These are phyloP conservation scores for Vitis hybrid DNA, from an alignment of 177 flowering plant species.

Conservation along the genomic window DNA sequence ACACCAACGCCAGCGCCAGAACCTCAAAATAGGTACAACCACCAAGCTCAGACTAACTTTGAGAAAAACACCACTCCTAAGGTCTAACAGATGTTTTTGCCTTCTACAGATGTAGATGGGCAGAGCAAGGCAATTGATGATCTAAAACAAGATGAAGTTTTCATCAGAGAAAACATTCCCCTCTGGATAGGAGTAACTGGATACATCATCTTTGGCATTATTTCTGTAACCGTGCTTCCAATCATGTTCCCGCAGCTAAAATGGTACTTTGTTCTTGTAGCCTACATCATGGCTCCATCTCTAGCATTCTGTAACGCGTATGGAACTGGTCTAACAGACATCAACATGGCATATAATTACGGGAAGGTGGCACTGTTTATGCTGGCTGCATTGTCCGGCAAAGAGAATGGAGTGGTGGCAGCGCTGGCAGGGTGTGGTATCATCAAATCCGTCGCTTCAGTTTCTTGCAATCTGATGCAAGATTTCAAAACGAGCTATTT, in stretches of 20 bases:
- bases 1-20: conserved; percentile 2
- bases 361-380: conserved; percentile 25
- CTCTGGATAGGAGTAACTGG: conserved; percentile 69
- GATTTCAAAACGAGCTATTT: conserved; percentile 13
- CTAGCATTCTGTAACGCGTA: conserved; percentile 31
- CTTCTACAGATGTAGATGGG: conserved; percentile 31
- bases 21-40: conserved; percentile 33
- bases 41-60: too few species aligned
- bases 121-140: conserved; percentile 34
- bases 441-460: conserved; percentile 23
- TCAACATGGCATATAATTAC: conserved; percentile 25
- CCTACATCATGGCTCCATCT: conserved; percentile 23
- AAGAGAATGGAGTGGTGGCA: conserved; percentile 23
- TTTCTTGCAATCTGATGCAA: conserved; percentile 13
- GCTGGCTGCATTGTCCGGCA: conserved; percentile 20
- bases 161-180: conserved; percentile 72
- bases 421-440: conserved; percentile 30
- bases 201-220: conserved; percentile 38
- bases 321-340: conserved; percentile 29
- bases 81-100: too few species aligned
- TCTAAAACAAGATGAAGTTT: conserved; percentile 51
- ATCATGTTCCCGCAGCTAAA: conserved; percentile 23
- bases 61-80: background rate
- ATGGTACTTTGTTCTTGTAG: conserved; percentile 24
- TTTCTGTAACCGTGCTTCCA: conserved; percentile 17